Evolutionary conservation across 2,329 filamentous ascomycete species (phyloP), one percentile per base, ranked within the genome.

Genomic region (Aspergillus glaucus): DNA sequence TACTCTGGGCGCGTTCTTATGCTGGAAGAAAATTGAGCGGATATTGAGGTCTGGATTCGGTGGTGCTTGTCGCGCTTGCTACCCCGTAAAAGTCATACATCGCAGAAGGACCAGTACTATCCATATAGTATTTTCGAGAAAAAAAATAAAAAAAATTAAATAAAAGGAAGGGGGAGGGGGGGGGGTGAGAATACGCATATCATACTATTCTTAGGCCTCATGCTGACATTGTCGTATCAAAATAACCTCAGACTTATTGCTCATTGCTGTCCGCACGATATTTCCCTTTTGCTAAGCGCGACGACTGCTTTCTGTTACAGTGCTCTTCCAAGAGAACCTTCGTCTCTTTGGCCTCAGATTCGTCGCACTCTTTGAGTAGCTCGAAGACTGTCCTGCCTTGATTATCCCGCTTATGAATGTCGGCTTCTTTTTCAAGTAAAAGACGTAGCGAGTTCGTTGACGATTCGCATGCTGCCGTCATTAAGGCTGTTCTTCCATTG

Each of bases 351-450:
- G 6, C 14, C 8, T 4, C 5, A 9, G 34, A 36, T 17, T 36
- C 34, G 3, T 36, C 34, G 14, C 15, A n/a, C 10, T 14, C 7
- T 6, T n/a, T 8, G 34, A 17, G 34, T 36, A 17, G 7, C 6
- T 8, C n/a, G 15, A 17, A 17, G 8, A 36, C 34, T 17, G 32
- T 36, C 17, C n/a, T 36, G 14, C 9, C 9, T 2, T 36, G n/a
- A 6, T 7, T n/a, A n/a, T 36, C 34, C 15, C 34, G 2, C 34
- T 30, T 6, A 30, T 53, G 14, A 1, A 51, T 43, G 26, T 51
- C 15, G 26, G 51, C 51, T 12, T 44, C 41, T 21, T 12, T 19
- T 6, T 44, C 40, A 8, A 53, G 49, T 6, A 53, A 26, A 1
- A 45, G 14, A 7, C 24, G 21, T 3, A 49, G 4, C 17, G 45